Conservation (phyloP, 108 stramenopile species). For the Pseudonitzschia pungens region DNA sequence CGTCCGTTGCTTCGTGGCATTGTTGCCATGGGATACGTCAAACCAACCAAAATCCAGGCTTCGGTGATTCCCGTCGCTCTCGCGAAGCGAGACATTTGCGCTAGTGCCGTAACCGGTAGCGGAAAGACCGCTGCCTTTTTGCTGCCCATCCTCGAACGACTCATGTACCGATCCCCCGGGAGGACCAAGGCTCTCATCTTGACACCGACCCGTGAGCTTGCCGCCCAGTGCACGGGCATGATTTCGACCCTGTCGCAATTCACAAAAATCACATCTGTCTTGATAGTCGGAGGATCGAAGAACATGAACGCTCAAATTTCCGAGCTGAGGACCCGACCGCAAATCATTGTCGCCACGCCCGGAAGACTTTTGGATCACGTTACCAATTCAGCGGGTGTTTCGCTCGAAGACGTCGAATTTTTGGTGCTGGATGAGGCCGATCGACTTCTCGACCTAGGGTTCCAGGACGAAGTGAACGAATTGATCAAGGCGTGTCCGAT, state of each 20-base stretch:
- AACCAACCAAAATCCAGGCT: slow-evolving; percentile 94
- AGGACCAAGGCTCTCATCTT: slow-evolving; percentile 80
- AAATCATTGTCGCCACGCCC: slow-evolving; percentile 95
- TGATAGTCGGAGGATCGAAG: slow-evolving; percentile 95
- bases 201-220: slow-evolving; percentile 94
- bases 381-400: slow-evolving; percentile 86
- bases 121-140: slow-evolving; percentile 98
- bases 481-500: slow-evolving; percentile 88
- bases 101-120: slow-evolving; percentile 64
- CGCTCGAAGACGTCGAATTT: slow-evolving; percentile 88
- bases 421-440: slow-evolving; percentile 92
- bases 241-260: slow-evolving; percentile 82
- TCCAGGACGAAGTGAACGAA: slow-evolving; percentile 93
- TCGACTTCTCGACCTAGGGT: slow-evolving; percentile 93
- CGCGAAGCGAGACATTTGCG: slow-evolving; percentile 95
- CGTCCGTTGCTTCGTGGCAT: slow-evolving; percentile 93
- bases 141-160: slow-evolving; percentile 92
- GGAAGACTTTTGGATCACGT: slow-evolving; percentile 96
- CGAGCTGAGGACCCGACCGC: slow-evolving; percentile 90
- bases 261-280: slow-evolving; percentile 75
- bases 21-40: slow-evolving; percentile 91
- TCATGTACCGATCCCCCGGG: slow-evolving; percentile 81
- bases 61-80: slow-evolving; percentile 90
- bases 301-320: slow-evolving; percentile 91
- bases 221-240: slow-evolving; percentile 93